Percentiles rank a stretch among this genome's conserved stretches.
Evolutionary conservation across 2,329 filamentous ascomycete genomes (phyloP).

Genomic region (Penicillium freii): DNA sequence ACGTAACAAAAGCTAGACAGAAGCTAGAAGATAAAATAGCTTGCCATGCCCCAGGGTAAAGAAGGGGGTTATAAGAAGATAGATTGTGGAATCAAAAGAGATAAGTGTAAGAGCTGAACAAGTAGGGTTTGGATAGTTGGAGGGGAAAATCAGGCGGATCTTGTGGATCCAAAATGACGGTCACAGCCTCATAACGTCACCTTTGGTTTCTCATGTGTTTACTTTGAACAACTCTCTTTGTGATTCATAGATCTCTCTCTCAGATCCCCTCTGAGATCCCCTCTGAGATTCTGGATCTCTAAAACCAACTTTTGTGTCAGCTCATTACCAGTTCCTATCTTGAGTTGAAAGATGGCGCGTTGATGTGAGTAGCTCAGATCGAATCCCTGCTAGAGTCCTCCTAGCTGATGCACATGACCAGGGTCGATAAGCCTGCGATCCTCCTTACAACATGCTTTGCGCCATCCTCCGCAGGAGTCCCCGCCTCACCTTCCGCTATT

Average conservation of each 20-base stretch:
- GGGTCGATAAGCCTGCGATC: neutral
- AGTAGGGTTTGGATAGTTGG: neutral
- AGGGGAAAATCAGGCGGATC: constrained; percentile 8
- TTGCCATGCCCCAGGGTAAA: neutral
- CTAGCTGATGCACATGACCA: constrained; percentile 4
- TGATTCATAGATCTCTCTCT: neutral
- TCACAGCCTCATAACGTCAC: constrained; percentile 10
- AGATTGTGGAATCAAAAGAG: neutral
- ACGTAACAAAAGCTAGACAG: neutral
- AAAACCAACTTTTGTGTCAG: neutral
- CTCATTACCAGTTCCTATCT: neutral
- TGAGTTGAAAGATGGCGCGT: constrained; percentile 2
- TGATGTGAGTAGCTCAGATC: constrained; percentile 5
- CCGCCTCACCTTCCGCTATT: constrained; percentile 31
- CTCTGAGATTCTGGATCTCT: neutral
- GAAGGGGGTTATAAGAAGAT: neutral
- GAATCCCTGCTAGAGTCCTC: neutral
- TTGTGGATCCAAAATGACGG: constrained; percentile 2
- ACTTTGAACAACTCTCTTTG: neutral
- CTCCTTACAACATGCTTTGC: constrained; percentile 20
- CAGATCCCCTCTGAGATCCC: too few relatives aligned
- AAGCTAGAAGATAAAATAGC: neutral
- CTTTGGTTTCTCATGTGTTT: neutral
- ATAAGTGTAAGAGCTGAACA: neutral
- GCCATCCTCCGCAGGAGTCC: constrained; percentile 15